phyloP scores from a whole-genome alignment of 1,284 basidiomycete genomes.

The Calocybe gambosa region DNA sequence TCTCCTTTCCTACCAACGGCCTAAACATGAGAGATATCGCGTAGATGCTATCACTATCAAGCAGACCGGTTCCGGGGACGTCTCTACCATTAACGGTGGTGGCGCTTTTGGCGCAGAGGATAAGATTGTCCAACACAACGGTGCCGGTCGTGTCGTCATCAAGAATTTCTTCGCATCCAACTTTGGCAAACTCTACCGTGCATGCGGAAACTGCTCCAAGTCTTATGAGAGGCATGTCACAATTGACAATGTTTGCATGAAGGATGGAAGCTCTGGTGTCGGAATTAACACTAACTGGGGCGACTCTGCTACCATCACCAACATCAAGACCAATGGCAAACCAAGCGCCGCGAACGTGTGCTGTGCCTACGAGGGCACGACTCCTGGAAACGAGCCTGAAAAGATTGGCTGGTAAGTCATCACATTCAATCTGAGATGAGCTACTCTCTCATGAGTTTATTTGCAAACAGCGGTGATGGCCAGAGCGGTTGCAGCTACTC shows the following conservation, averaged over 20 bases:
- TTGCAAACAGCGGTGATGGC: slow-evolving; percentile 16
- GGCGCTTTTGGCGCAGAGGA: slow-evolving; percentile 21
- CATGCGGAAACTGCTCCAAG: slow-evolving; percentile 22
- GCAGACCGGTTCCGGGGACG: slow-evolving; percentile 24
- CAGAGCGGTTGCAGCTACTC: slow-evolving; percentile 16
- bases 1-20: too few relatives aligned
- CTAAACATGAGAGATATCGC: neutral
- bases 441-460: too few relatives aligned
- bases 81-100: slow-evolving; percentile 21
- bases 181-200: slow-evolving; percentile 24
- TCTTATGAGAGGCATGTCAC: slow-evolving; percentile 19
- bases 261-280: slow-evolving; percentile 18
- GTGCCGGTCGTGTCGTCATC: slow-evolving; percentile 19
- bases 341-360: slow-evolving; percentile 20
- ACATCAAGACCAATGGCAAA: slow-evolving; percentile 21
- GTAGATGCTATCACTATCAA: slow-evolving; percentile 19
- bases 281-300: slow-evolving; percentile 25
- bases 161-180: slow-evolving; percentile 21
- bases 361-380: slow-evolving; percentile 21
- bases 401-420: slow-evolving; percentile 23
- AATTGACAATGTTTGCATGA: slow-evolving; percentile 20
- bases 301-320: slow-evolving; percentile 20
- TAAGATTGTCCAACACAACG: slow-evolving; percentile 24
- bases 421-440: neutral
- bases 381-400: slow-evolving; percentile 18